Percentiles rank a stretch among this genome's conserved stretches.
Conservation (phyloP, 2,329 filamentous ascomycete genomes). For the Sclerotinia subarctica region DNA sequence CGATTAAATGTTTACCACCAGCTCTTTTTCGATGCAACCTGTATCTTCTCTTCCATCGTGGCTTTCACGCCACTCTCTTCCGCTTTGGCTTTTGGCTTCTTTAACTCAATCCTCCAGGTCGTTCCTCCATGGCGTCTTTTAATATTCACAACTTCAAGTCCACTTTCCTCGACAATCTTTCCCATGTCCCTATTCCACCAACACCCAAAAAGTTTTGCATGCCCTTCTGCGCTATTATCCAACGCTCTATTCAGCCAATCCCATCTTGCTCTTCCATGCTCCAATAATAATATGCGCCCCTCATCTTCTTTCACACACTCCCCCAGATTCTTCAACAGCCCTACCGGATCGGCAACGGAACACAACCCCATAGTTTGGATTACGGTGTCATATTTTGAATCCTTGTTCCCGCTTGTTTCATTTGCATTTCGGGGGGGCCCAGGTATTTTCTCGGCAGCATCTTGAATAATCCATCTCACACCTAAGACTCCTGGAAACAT, state of each 20-base stretch:
- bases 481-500: constrained; percentile 43
- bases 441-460: constrained; percentile 34
- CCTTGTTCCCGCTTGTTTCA: constrained; percentile 30
- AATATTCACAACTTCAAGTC: constrained; percentile 55
- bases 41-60: neutral
- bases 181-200: constrained; percentile 68
- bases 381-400: constrained; percentile 55
- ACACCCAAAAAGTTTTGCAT: constrained; percentile 60
- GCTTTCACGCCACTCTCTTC: neutral
- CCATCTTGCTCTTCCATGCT: constrained; percentile 59
- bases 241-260: constrained; percentile 54
- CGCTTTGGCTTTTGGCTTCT: constrained; percentile 28
- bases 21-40: neutral
- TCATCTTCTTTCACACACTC: constrained; percentile 50
- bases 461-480: constrained; percentile 42
- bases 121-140: constrained; percentile 55
- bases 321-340: constrained; percentile 53
- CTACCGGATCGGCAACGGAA: constrained; percentile 56
- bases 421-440: constrained; percentile 29
- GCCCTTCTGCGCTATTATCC: constrained; percentile 52
- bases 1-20: neutral
- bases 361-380: constrained; percentile 64
- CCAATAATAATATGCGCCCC: constrained; percentile 59
- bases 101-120: constrained; percentile 56
- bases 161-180: constrained; percentile 52